These are phyloP conservation scores for Ogataea naganishii DNA, from an alignment of 805 yeast species.

Conservation along the genomic window DNA sequence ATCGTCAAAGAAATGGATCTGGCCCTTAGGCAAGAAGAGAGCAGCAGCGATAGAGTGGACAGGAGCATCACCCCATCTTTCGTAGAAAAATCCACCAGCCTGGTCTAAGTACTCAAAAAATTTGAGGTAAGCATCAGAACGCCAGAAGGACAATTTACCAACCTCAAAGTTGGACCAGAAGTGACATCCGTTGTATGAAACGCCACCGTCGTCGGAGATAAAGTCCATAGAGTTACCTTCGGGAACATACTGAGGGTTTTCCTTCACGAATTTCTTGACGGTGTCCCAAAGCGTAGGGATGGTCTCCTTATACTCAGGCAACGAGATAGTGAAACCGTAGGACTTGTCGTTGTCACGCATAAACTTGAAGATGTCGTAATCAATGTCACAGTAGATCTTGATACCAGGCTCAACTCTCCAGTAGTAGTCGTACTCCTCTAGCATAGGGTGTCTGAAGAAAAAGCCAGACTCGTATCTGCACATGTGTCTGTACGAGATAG, in stretches of 20 bases:
- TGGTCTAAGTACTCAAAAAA: conserved; percentile 70
- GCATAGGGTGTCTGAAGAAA: conserved; percentile 68
- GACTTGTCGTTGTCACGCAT: conserved; percentile 70
- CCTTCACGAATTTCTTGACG: conserved; percentile 50
- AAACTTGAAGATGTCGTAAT: conserved; percentile 72
- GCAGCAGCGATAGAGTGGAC: conserved; percentile 85
- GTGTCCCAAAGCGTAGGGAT: conserved; percentile 72
- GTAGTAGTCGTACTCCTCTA: conserved; percentile 78
- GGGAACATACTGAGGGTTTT: conserved; percentile 51
- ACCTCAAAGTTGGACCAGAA: conserved; percentile 90
- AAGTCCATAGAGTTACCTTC: conserved; percentile 60
- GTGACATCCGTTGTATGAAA: conserved; percentile 71
- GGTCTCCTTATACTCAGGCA: conserved; percentile 67
- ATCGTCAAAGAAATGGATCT: conserved; percentile 75
- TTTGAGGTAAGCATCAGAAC: conserved; percentile 57
- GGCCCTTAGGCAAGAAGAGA: conserved; percentile 59
- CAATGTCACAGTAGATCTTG: conserved; percentile 72
- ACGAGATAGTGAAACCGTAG: conserved; percentile 72
- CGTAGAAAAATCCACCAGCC: conserved; percentile 88
- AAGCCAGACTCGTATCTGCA: conserved; percentile 88
- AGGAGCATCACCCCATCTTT: conserved; percentile 95
- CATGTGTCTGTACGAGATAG: conserved; percentile 77
- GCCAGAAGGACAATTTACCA: conserved; percentile 67
- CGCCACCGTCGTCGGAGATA: conserved; percentile 62
- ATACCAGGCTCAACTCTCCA: conserved; percentile 94